Conservation (phyloP, 2,329 filamentous ascomycete genomes). For the Claviceps lovelessii region DNA sequence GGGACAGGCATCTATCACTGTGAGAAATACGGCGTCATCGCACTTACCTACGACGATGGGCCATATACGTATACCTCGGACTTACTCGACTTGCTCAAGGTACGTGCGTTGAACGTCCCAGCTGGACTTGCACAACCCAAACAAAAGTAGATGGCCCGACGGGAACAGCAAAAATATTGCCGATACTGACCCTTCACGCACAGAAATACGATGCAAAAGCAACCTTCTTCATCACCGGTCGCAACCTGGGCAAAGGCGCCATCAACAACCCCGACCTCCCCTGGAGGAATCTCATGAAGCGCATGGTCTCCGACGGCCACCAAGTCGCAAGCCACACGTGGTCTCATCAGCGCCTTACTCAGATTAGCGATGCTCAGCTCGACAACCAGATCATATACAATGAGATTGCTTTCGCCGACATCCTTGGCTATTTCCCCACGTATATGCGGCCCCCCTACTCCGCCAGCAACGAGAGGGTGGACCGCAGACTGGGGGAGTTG, state of each 20-base stretch:
- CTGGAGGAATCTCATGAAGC: constrained; percentile 23
- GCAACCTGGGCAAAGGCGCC: constrained; percentile 25
- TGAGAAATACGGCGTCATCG: constrained; percentile 21
- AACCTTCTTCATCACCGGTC: constrained; percentile 24
- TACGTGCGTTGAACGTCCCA: neutral
- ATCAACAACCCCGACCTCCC: constrained; percentile 25
- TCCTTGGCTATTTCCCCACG: constrained; percentile 26
- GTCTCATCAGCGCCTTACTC: constrained; percentile 30
- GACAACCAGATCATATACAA: constrained; percentile 27
- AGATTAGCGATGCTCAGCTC: constrained; percentile 19
- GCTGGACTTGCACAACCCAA: neutral
- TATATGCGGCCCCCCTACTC: constrained; percentile 34
- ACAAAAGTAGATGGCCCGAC: neutral
- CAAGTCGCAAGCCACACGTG: constrained; percentile 43
- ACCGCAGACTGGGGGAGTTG: constrained; percentile 25
- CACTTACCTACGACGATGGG: constrained; percentile 33
- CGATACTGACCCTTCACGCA: constrained; percentile 5
- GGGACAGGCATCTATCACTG: constrained; percentile 36
- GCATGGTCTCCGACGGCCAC: constrained; percentile 40
- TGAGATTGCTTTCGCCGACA: constrained; percentile 27
- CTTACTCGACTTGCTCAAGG: constrained; percentile 24
- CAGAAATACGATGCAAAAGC: constrained; percentile 22
- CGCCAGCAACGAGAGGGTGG: constrained; percentile 26
- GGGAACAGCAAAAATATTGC: neutral
- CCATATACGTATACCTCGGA: constrained; percentile 27